Conservation (phyloP, 2,329 filamentous ascomycete genomes). For the Clarireedia homoeocarpa region DNA sequence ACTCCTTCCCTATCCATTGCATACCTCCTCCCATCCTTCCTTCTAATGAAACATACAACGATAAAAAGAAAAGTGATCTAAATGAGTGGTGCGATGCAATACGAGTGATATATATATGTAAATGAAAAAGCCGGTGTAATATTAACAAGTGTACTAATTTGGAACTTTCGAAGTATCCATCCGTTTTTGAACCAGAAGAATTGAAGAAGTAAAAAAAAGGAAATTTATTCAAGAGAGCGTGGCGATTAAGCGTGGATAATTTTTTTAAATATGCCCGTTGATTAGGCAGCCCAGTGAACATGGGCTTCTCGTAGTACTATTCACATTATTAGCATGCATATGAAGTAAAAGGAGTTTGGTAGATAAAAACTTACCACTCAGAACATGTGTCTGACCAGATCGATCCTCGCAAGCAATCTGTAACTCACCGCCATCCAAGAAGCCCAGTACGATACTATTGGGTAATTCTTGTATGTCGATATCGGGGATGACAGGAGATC, state of each 20-base stretch:
- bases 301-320: neutral
- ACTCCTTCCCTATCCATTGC: neutral
- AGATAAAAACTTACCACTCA: conserved; percentile 32
- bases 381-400: conserved; percentile 45
- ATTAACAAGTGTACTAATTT: neutral
- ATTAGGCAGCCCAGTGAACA: neutral
- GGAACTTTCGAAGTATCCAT: neutral
- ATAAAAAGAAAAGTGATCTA: neutral
- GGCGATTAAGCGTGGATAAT: too few relatives aligned
- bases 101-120: neutral
- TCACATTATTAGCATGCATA: neutral
- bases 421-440: conserved; percentile 54
- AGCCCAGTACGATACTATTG: conserved; percentile 64
- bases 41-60: neutral
- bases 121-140: neutral
- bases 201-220: neutral
- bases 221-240: neutral
- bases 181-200: neutral
- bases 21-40: neutral
- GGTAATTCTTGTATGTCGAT: conserved; percentile 89
- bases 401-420: conserved; percentile 59
- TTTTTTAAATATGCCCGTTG: too few relatives aligned
- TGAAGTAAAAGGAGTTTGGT: neutral
- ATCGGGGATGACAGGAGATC: conserved; percentile 71
- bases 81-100: neutral